Evolutionary conservation across 2,329 filamentous ascomycete genomes (phyloP), one percentile per base, ranked within the genome.

Genomic region (Aspergillus sp.): DNA sequence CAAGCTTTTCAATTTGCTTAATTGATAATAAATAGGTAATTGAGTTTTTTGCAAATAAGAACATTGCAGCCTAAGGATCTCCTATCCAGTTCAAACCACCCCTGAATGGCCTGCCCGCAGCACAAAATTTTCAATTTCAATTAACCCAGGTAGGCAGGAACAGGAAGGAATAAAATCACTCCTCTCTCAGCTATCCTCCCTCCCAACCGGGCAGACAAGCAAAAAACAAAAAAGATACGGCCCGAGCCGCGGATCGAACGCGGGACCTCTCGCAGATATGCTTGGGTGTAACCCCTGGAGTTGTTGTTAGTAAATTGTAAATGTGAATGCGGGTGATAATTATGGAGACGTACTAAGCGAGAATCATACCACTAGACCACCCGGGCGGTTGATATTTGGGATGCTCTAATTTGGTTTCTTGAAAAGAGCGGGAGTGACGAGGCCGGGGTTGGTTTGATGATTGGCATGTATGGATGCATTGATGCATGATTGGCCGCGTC

Each of bases 341-440:
- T 26, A 7, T 26, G 24, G 24, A 26, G 6, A 26, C 24, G 6
- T 26, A 26, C 85, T 87, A 87, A 87, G 85, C 85, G 84, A 85
- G 84, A 87, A 87, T 87, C 84, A 87, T 87, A 87, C 84, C 85
- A 83, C 84, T 85, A 86, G 84, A 85, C 83, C 82, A 85, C 65
- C 59, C 52, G 24, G 80, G 79, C 39, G 16, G 49, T 47, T 3
- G 26, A 29, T 47, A 53, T 32, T 56, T 54, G 56, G 55, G 46
- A 36, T 29, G n/a, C 1, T 5, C 42, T 4, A 31, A 32, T 29
- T 29, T 7, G 4, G 26, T 32, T 20, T 31, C 29, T 12, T 14
- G 31, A 11, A 31, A 49, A 11, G 49, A 42, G 11, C 26, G 22
- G 26, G 26, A 18, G 11, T 18, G 31, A 14, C n/a, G 16, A 18